Evolutionary conservation across 2,329 filamentous ascomycete species (phyloP).

Genomic region (Aspergillus sp.): DNA sequence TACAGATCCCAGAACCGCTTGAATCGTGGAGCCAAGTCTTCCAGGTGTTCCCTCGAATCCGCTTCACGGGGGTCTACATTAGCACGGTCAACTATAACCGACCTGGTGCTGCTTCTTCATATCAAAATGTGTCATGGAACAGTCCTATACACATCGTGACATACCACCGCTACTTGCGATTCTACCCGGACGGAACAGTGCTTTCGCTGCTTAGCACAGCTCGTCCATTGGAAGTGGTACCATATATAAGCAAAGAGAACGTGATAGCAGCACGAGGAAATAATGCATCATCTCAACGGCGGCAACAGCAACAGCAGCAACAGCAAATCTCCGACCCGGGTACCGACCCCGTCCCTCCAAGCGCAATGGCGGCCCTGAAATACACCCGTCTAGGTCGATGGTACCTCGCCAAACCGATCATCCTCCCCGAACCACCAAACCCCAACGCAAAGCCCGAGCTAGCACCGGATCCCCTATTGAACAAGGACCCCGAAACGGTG

Average conservation of each 20-base stretch:
- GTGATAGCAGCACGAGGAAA: constrained; percentile 37
- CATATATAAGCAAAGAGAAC: constrained; percentile 66
- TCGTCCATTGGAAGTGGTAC: constrained; percentile 81
- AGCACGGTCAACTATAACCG: constrained; percentile 92
- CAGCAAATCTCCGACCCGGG: constrained; percentile 36
- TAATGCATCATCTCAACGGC: constrained; percentile 12
- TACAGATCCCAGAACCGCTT: constrained; percentile 29
- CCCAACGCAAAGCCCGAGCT: constrained; percentile 29
- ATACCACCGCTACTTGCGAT: constrained; percentile 93
- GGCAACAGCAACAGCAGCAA: constrained; percentile 29
- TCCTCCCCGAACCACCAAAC: constrained; percentile 12
- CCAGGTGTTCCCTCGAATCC: constrained; percentile 70
- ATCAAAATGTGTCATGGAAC: constrained; percentile 64
- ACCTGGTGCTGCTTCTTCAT: constrained; percentile 61
- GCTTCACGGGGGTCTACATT: constrained; percentile 95
- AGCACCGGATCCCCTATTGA: constrained; percentile 7
- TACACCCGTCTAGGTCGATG: constrained; percentile 59
- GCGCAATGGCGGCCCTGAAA: constrained; percentile 54
- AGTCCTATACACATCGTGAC: constrained; percentile 90
- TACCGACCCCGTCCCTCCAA: constrained; percentile 24
- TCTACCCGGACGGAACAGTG: constrained; percentile 80
- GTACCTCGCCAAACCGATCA: constrained; percentile 50
- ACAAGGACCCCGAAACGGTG: constrained; percentile 9
- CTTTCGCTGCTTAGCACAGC: constrained; percentile 72
- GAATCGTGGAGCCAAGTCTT: constrained; percentile 62